Evolutionary conservation across 179 eudicot species (phyloP), one percentile per base, ranked within the genome.

Genomic region (Carnegiea gigantea): DNA sequence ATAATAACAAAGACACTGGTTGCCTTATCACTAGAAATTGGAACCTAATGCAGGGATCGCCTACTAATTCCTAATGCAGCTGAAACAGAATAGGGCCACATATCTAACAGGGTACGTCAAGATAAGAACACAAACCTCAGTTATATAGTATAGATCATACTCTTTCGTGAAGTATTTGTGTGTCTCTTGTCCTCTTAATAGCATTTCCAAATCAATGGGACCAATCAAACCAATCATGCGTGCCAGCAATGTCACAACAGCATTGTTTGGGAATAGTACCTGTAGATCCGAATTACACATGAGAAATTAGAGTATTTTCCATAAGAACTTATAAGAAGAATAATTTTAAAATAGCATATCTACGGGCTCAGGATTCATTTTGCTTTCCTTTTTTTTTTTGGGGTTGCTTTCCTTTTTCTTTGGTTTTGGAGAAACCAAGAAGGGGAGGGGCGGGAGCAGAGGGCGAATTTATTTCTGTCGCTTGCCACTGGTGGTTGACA

Each of bases 261-360:
- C 87, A 28, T 95, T 98, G 86, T 95, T 95, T 11, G 97, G 99
- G 82, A 95, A 95, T 48, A 95, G 97, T 59, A 95, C 97, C 99
- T 95, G 75, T 75, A 73, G 20, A 26, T 36, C 70, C 62, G 30
- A 77, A 40, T 21, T 24, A 21, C 5, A 18, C 53, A 38, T 70
- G 13, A 33, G 36, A 33, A 60, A 74, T 70, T 68, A 28, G 21
- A 68, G 38, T 57, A 24, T 12, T 20, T 13, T 75, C 75, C 74
- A 79, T 24, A 57, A 62, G 28, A 36, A 43, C 26, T 44, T 21
- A n/a, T 54, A 40, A 73, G 71, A 11, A 67, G 3, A 67, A 67
- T 26, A 26, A 67, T 28, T 67, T 26, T 7, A 28, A 67, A 26
- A 67, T 10, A 67, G 38, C 12, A 67, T 67, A 26, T 65, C 38